Evolutionary conservation across 257 asterid species (phyloP), one percentile per base, ranked within the genome.

Genomic region (Nicotiana undulata): DNA sequence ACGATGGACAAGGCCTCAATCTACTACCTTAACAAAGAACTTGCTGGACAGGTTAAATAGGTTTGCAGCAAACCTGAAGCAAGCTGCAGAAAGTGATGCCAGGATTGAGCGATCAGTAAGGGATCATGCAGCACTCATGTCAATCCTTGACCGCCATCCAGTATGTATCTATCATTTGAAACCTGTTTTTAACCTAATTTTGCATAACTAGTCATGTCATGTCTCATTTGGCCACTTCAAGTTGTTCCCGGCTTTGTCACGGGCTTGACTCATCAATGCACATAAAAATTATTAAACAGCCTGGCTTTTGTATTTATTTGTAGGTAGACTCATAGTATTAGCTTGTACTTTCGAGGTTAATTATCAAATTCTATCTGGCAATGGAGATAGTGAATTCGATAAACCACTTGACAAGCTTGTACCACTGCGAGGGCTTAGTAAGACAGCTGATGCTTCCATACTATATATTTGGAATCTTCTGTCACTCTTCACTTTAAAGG

Each of bases 1-100:
- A n/a, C 90, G 97, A 76, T 96, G 98, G 99, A 90, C 97, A 52
- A 90, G 99, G 80, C 98, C 99, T 77, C 99, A 94, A 84, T 96
- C 99, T 67, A 91, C 93, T 89, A 92, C 98, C 64, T 83, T 96
- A 67, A 96, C 97, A 40, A 94, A 94, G 85, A 94, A 91, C 83
- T 84, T 94, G 88, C 93, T 84, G 83, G 99, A 96, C 83, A 90
- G 98, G 84, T 86, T 96, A 76, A 90, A 94, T 81, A 92, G 93
- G 89, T 94, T 92, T 88, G 98, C 98, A 32, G 97, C 83, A 60
- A 94, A 96, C 85, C 80, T 96, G 91, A 96, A 96, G 88, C 98
- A 94, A 88, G 98, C 99, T 40, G 92, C 92, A 79, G 99, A 96
- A 84, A 94, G 98, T 63, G 99, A 96, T 91, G 90, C 89, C 80